Percentiles rank a stretch among this genome's conserved stretches.
phyloP scores from a whole-genome alignment of 768 basidiomycete species.

The Xerocomus spinulosus region DNA sequence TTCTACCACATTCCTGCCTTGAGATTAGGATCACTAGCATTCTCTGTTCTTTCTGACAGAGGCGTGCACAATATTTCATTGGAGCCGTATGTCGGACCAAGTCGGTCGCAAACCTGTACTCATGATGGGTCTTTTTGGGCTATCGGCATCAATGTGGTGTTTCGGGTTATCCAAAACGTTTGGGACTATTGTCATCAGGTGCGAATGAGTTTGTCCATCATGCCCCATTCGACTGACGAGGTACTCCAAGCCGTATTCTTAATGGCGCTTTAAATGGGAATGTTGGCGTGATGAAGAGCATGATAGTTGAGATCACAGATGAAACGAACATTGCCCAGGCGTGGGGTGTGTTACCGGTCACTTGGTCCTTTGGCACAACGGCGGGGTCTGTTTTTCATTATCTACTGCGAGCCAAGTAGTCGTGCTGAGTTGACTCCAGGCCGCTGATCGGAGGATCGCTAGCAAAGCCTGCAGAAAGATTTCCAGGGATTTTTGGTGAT shows the following conservation, averaged over 20 bases:
- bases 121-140: constrained; percentile 41
- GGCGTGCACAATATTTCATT: constrained; percentile 44
- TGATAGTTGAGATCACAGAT: constrained; percentile 40
- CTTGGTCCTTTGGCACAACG: constrained; percentile 41
- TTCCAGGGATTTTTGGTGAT: constrained; percentile 55
- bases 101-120: constrained; percentile 49
- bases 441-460: constrained; percentile 66
- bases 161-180: constrained; percentile 48
- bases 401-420: neutral
- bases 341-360: constrained; percentile 55
- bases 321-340: constrained; percentile 33
- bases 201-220: neutral
- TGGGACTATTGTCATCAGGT: constrained; percentile 42
- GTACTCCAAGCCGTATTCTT: constrained; percentile 36
- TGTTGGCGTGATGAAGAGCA: constrained; percentile 45
- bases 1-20: neutral
- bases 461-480: constrained; percentile 60
- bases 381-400: constrained; percentile 36
- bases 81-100: constrained; percentile 47
- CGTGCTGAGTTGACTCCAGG: constrained; percentile 23
- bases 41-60: constrained; percentile 48
- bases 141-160: constrained; percentile 43
- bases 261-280: constrained; percentile 55
- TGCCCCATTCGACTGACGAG: neutral
- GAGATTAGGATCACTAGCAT: constrained; percentile 28